These are phyloP conservation scores for Sporothrix schenckii DNA, from an alignment of 2,329 filamentous ascomycete genomes.

Conservation along the genomic window DNA sequence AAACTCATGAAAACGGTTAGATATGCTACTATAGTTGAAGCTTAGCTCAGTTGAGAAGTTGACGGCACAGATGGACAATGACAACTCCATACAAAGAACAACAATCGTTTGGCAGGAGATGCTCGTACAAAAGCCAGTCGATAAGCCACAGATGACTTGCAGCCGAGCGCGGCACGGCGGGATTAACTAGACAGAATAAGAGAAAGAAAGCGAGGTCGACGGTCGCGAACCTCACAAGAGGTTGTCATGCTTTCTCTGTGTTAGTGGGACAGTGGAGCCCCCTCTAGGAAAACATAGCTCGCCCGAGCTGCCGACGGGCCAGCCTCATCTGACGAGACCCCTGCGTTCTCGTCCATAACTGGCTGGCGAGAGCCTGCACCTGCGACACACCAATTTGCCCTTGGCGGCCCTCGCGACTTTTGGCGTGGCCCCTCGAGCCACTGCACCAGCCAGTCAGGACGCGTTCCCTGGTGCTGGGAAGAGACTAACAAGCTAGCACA, in stretches of 20 bases:
- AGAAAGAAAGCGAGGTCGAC: too few relatives aligned
- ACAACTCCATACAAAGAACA: too few relatives aligned
- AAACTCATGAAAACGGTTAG: too few relatives aligned
- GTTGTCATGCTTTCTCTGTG: not conserved
- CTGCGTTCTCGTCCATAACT: slow-evolving; percentile 18
- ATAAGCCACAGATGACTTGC: not conserved
- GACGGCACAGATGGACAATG: too few relatives aligned
- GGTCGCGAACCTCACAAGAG: not conserved
- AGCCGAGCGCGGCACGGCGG: not conserved
- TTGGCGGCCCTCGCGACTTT: not conserved
- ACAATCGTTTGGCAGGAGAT: not conserved
- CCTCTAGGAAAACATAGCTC: too few relatives aligned
- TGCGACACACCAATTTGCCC: slow-evolving; percentile 24
- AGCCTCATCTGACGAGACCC: not conserved
- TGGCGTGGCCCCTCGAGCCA: not conserved
- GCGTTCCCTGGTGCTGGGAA: slow-evolving; percentile 22
- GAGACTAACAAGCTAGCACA: not conserved
- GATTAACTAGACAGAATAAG: not conserved
- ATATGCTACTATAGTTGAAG: too few relatives aligned
- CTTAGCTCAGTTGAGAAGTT: too few relatives aligned
- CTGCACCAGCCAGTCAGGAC: slow-evolving; percentile 24
- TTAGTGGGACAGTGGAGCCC: not conserved
- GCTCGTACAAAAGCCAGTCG: not conserved
- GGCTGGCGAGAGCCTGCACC: slow-evolving; percentile 14
- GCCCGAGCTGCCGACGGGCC: not conserved